Evolutionary conservation across 148 eudicot species (phyloP).

Genomic region (Polygonum aviculare): DNA sequence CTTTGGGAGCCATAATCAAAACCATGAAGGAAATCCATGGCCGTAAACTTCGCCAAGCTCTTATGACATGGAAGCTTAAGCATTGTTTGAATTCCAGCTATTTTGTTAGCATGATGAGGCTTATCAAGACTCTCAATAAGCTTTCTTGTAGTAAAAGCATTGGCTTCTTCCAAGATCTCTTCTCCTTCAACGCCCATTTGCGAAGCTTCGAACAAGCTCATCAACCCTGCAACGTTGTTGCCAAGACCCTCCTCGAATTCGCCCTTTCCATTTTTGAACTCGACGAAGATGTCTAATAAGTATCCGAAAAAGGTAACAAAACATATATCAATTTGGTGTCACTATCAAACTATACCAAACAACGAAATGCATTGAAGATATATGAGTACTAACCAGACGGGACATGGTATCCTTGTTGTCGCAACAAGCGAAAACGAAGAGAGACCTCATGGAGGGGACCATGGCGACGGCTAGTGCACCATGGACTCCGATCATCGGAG

Average conservation of each 20-base stretch:
- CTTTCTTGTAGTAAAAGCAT: neutral
- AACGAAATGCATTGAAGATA: too few relatives aligned
- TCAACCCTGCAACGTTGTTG: constrained; percentile 34
- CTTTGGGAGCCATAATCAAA: neutral
- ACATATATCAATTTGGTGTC: too few relatives aligned
- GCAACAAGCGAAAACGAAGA: constrained; percentile 12
- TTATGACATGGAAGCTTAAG: constrained; percentile 28
- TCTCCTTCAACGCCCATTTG: constrained; percentile 48
- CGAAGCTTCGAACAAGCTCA: constrained; percentile 59
- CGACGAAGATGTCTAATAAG: constrained; percentile 31
- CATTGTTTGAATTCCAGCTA: neutral
- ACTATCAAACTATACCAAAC: too few relatives aligned
- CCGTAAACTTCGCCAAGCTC: constrained; percentile 25
- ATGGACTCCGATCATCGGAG: neutral
- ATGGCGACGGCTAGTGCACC: neutral
- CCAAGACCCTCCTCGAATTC: constrained; percentile 24
- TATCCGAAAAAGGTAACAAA: too few relatives aligned
- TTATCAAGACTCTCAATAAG: neutral
- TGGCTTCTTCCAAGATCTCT: constrained; percentile 42
- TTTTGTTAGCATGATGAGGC: neutral
- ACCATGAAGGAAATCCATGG: constrained; percentile 7
- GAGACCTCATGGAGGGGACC: neutral
- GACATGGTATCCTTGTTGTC: constrained; percentile 11
- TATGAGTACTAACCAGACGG: neutral
- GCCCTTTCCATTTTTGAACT: constrained; percentile 35